A percentile compares a stretch with the other conserved stretches of the same genome.
phyloP scores from a whole-genome alignment of 805 yeast species.

The Barnettozyma siamensis region DNA sequence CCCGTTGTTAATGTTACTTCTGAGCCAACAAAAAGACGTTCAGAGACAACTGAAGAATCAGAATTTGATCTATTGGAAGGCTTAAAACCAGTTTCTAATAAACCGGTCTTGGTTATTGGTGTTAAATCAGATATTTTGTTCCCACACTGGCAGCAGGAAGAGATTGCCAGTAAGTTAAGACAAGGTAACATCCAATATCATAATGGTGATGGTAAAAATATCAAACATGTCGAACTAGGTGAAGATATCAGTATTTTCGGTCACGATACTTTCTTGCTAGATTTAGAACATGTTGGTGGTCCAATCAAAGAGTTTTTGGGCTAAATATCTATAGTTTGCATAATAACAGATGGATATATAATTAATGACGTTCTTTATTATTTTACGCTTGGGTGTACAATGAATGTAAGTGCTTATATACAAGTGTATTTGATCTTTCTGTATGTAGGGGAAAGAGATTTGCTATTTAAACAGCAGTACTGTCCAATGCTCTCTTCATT shows the following conservation, averaged over 20 bases:
- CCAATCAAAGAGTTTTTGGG: conserved; percentile 64
- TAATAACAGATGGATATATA: neutral
- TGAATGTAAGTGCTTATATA: neutral
- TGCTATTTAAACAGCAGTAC: conserved; percentile 6
- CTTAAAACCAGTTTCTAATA: conserved; percentile 52
- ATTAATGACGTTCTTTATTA: neutral
- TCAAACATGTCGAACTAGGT: conserved; percentile 68
- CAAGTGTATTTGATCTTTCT: neutral
- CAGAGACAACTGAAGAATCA: conserved; percentile 48
- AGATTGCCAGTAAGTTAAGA: conserved; percentile 57
- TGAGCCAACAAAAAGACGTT: conserved; percentile 44
- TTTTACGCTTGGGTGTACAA: too few relatives aligned
- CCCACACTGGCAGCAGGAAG: conserved; percentile 93
- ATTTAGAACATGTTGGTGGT: conserved; percentile 71
- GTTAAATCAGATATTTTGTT: conserved; percentile 90
- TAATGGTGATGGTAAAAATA: conserved; percentile 34
- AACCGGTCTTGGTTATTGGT: conserved; percentile 73
- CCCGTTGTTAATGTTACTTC: conserved; percentile 46
- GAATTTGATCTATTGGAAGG: conserved; percentile 61
- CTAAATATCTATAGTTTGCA: conserved; percentile 3
- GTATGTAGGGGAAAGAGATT: too few relatives aligned
- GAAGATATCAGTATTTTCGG: conserved; percentile 78
- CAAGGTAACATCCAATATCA: conserved; percentile 23
- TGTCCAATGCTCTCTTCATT: conserved; percentile 21
- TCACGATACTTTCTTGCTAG: conserved; percentile 84